phyloP scores from a whole-genome alignment of 2,329 filamentous ascomycete genomes.

The Penicillium sp. region DNA sequence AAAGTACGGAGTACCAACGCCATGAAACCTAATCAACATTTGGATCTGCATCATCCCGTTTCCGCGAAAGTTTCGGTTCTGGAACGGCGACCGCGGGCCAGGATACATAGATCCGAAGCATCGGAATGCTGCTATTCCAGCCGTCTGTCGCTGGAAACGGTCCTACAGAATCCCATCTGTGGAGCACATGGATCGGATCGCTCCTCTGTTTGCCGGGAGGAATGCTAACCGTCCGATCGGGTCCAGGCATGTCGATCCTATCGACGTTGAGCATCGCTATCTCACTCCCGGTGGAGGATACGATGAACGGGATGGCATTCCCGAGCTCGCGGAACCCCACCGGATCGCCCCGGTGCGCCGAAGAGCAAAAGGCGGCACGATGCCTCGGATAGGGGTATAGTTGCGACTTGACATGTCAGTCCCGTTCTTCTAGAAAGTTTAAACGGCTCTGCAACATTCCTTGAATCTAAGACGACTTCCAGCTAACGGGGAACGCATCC shows the following conservation, averaged over 20 bases:
- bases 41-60: conserved; percentile 1
- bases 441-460: conserved; percentile 1
- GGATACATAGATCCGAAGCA: conserved; percentile 3
- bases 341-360: not conserved
- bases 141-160: conserved; percentile 6
- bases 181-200: conserved; percentile 1
- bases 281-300: not conserved
- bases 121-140: conserved; percentile 3
- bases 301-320: conserved; percentile 2
- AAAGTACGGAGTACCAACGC: not conserved
- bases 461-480: not conserved
- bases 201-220: conserved; percentile 6
- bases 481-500: not conserved
- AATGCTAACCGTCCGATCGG: conserved; percentile 20
- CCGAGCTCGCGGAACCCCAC: conserved; percentile 1
- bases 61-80: not conserved
- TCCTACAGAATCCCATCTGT: conserved; percentile 1
- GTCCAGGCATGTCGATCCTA: conserved; percentile 2
- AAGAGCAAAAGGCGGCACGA: not conserved
- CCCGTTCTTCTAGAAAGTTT: conserved; percentile 5
- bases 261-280: not conserved
- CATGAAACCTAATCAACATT: not conserved
- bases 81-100: conserved; percentile 2
- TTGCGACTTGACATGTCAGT: not conserved
- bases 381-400: not conserved